phyloP scores from a whole-genome alignment of 2,329 filamentous ascomycete species.

The Colletotrichum trifolii region DNA sequence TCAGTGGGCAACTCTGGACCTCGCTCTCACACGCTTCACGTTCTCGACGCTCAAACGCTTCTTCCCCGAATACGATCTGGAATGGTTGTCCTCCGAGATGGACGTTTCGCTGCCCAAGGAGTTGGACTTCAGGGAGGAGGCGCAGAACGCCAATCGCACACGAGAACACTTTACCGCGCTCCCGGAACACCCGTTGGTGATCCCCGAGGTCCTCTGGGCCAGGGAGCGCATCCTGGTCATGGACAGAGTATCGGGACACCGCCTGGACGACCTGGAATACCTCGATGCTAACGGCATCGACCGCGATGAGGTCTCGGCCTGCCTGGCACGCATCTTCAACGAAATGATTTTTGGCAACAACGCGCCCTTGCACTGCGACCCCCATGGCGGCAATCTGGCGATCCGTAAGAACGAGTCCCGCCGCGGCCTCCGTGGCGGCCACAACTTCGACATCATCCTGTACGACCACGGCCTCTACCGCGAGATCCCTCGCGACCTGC shows the following conservation, averaged over 20 bases:
- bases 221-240: constrained; percentile 92
- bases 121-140: constrained; percentile 89
- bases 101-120: constrained; percentile 90
- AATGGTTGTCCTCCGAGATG: constrained; percentile 96
- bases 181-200: constrained; percentile 81
- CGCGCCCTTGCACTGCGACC: constrained; percentile 94
- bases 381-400: constrained; percentile 95
- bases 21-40: constrained; percentile 86
- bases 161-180: constrained; percentile 83
- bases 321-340: constrained; percentile 93
- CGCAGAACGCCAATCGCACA: constrained; percentile 82
- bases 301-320: constrained; percentile 93
- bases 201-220: constrained; percentile 91
- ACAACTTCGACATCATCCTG: constrained; percentile 94
- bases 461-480: constrained; percentile 98
- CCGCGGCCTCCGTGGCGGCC: constrained; percentile 58
- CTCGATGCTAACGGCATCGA: constrained; percentile 89
- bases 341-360: constrained; percentile 97
- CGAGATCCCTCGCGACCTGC: constrained; percentile 82
- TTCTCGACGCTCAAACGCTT: constrained; percentile 91
- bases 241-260: constrained; percentile 88
- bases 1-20: constrained; percentile 89
- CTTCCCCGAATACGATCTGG: constrained; percentile 97
- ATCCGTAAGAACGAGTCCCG: constrained; percentile 79
- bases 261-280: constrained; percentile 89